A percentile compares a stretch with the other conserved stretches of the same genome.
Conservation (phyloP, 148 eudicot genomes). For the Chenopodium berlandieri region DNA sequence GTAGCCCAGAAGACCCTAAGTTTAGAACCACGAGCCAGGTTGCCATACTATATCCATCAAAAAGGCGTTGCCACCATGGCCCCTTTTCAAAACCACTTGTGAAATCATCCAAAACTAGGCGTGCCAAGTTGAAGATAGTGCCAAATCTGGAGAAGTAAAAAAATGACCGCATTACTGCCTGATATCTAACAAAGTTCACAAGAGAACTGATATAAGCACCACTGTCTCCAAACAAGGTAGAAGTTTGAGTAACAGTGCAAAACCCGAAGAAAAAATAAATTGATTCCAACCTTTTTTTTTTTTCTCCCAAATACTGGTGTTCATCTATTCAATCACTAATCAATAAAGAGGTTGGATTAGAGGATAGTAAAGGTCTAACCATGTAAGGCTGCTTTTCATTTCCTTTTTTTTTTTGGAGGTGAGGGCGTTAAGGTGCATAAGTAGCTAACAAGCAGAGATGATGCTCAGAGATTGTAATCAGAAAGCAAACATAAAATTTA, state of each 20-base stretch:
- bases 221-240: not conserved
- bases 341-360: not conserved
- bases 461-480: not conserved
- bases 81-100: slow-evolving; percentile 83
- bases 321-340: not conserved
- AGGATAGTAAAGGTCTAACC: too few species aligned
- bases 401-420: not conserved
- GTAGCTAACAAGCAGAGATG: not conserved
- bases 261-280: not conserved
- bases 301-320: too few species aligned
- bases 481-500: not conserved
- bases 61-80: slow-evolving; percentile 92
- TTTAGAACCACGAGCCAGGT: slow-evolving; percentile 96
- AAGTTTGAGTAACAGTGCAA: not conserved
- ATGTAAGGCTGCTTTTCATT: not conserved
- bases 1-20: slow-evolving; percentile 89
- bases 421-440: not conserved
- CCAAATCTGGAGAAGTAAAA: slow-evolving; percentile 58
- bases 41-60: slow-evolving; percentile 73
- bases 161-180: not conserved
- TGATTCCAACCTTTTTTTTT: not conserved
- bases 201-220: not conserved
- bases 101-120: slow-evolving; percentile 74
- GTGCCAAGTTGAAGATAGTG: slow-evolving; percentile 83
- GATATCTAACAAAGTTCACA: slow-evolving; percentile 1